A percentile compares a stretch with the other conserved stretches of the same genome.
These are phyloP conservation scores for Salvia miltiorrhiza DNA, from an alignment of 257 asterid genomes.

Conservation along the genomic window DNA sequence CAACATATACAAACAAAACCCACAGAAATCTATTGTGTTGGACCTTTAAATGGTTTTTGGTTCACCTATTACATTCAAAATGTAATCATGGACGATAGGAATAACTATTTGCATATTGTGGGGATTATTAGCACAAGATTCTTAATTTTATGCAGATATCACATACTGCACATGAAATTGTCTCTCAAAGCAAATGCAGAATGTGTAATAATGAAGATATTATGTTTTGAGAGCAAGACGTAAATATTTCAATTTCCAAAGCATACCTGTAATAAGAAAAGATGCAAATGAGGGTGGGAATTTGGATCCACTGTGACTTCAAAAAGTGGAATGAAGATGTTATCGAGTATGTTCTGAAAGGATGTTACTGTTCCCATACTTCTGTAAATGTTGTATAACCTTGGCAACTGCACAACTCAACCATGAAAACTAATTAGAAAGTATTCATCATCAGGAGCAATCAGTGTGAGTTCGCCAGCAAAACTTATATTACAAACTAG, in stretches of 20 bases:
- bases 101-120: not conserved
- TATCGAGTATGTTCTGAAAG: constrained; percentile 85
- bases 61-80: not conserved
- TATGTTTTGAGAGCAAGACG: not conserved
- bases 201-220: too few relatives aligned
- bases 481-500: constrained; percentile 8
- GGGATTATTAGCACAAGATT: not conserved
- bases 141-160: not conserved
- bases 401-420: constrained; percentile 77
- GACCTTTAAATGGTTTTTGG: not conserved
- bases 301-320: constrained; percentile 87
- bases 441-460: constrained; percentile 17
- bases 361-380: constrained; percentile 94
- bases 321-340: constrained; percentile 86
- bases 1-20: not conserved
- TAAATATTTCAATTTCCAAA: not conserved
- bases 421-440: constrained; percentile 20
- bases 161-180: not conserved
- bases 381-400: constrained; percentile 81
- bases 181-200: constrained; percentile 7
- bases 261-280: constrained; percentile 77
- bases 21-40: not conserved
- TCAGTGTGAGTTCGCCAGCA: not conserved
- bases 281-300: constrained; percentile 91
- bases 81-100: not conserved